phyloP scores from a whole-genome alignment of 2,329 filamentous ascomycete species.

The Huntiella decipiens region DNA sequence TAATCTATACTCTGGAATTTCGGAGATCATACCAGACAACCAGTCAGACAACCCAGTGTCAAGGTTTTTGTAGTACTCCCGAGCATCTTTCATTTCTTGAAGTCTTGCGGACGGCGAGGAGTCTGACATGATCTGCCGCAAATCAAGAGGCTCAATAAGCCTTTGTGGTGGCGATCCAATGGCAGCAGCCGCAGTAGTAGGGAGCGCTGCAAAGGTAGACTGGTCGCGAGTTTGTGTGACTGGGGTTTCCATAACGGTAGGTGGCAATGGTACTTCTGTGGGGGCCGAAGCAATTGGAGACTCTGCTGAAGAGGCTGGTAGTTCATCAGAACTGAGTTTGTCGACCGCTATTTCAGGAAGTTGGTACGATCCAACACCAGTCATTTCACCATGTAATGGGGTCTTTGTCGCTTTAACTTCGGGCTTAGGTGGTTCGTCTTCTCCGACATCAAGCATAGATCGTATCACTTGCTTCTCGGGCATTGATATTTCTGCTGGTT shows the following conservation, averaged over 20 bases:
- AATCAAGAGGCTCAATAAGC: slow-evolving; percentile 4
- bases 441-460: slow-evolving; percentile 1
- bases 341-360: too few species aligned
- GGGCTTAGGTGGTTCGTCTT: background rate
- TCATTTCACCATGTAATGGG: background rate
- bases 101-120: background rate
- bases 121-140: slow-evolving; percentile 5
- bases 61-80: slow-evolving; percentile 3
- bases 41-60: slow-evolving; percentile 6
- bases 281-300: background rate
- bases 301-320: too few species aligned
- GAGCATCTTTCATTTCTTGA: slow-evolving; percentile 5
- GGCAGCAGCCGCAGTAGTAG: slow-evolving; percentile 4
- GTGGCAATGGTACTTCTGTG: background rate
- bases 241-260: background rate
- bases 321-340: too few species aligned
- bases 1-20: slow-evolving; percentile 30
- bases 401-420: background rate
- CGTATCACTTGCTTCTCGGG: background rate
- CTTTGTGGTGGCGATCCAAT: slow-evolving; percentile 3
- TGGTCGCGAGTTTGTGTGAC: background rate
- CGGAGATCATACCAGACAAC: slow-evolving; percentile 11
- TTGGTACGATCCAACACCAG: too few species aligned
- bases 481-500: background rate
- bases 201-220: too few species aligned